Evolutionary conservation across 2,329 filamentous ascomycete species (phyloP), one percentile per base, ranked within the genome.

Genomic region (Gaeumannomyces sp.): DNA sequence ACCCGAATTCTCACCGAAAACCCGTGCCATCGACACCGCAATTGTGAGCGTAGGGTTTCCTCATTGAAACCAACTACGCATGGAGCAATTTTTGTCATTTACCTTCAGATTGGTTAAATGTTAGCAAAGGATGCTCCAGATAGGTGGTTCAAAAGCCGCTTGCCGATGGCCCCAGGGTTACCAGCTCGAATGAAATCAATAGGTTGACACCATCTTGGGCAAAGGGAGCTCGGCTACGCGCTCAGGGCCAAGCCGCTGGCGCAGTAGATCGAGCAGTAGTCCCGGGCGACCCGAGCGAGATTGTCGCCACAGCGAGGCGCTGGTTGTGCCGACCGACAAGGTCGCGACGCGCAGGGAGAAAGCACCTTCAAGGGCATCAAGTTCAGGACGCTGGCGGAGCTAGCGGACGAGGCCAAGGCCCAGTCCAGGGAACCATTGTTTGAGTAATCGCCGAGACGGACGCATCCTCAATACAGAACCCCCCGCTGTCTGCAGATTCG

Each of bases 381-480:
- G 60, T 62, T 62, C 38, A 45, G 60, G 60, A 50, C 60, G 38
- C n/a, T 62, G 35, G 38, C 33, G n/a, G 60, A 62, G 33, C 60
- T 62, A n/a, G 45, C 45, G 60, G 60, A 62, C 27, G 60, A 62
- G 60, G 60, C 35, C 10, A 31, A 29, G 13, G 60, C 35, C 14
- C 56, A 53, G 4, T 28, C 60, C n/a, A n/a, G 3, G 35, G 38
- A 2, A 27, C 38, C 10, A 56, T 62, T 29, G 57, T 59, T 59
- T 59, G 27, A 59, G 25, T 25, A n/a, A n/a, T 6, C 16, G 6
- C 16, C 10, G 38, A 22, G 16, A 19, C n/a, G 45, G 19, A n/a
- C 0, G 22, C 7, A 53, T 53, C 1, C 1, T 1, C 38, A 45
- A 45, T 8, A 35, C 10, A 13, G 33, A 13, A 13, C 33, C 29